phyloP scores from a whole-genome alignment of 768 basidiomycete species.

The Amanita inopinata region DNA sequence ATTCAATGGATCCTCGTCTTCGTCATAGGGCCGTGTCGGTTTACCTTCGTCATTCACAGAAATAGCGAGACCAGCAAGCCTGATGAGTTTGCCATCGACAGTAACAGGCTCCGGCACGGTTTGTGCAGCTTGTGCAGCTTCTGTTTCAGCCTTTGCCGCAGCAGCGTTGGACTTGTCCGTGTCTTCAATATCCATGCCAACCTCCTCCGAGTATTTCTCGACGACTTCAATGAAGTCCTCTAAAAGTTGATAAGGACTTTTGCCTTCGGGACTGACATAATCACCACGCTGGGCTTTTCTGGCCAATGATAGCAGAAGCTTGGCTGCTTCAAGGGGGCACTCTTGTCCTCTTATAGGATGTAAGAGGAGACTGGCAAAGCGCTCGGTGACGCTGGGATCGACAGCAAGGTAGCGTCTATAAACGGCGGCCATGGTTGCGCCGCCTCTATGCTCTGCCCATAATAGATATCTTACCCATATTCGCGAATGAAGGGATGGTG shows the following conservation, averaged over 20 bases:
- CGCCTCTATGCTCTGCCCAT: constrained; percentile 83
- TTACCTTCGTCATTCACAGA: constrained; percentile 43
- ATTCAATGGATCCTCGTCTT: constrained; percentile 76
- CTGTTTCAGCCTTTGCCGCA: constrained; percentile 33
- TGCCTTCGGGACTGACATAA: constrained; percentile 83
- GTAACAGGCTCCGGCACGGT: constrained; percentile 31
- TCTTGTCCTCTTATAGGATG: constrained; percentile 44
- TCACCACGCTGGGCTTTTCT: constrained; percentile 76
- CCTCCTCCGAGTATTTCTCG: constrained; percentile 84
- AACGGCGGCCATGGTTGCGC: constrained; percentile 65
- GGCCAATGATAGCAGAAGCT: constrained; percentile 76
- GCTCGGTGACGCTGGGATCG: constrained; percentile 74
- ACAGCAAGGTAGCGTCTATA: constrained; percentile 86
- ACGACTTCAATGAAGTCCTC: constrained; percentile 89
- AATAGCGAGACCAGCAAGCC: constrained; percentile 59
- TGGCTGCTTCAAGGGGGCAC: constrained; percentile 88
- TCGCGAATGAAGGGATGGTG: constrained; percentile 84
- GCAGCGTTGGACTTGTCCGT: constrained; percentile 48
- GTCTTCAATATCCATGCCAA: constrained; percentile 80
- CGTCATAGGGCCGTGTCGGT: constrained; percentile 47
- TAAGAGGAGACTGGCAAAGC: constrained; percentile 63
- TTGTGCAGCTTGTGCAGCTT: constrained; percentile 20
- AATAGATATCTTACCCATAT: constrained; percentile 90
- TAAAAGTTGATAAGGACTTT: constrained; percentile 91
- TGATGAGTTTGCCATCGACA: constrained; percentile 52